phyloP scores from a whole-genome alignment of 352 stramenopile genomes.

The Phytophthora europaea region DNA sequence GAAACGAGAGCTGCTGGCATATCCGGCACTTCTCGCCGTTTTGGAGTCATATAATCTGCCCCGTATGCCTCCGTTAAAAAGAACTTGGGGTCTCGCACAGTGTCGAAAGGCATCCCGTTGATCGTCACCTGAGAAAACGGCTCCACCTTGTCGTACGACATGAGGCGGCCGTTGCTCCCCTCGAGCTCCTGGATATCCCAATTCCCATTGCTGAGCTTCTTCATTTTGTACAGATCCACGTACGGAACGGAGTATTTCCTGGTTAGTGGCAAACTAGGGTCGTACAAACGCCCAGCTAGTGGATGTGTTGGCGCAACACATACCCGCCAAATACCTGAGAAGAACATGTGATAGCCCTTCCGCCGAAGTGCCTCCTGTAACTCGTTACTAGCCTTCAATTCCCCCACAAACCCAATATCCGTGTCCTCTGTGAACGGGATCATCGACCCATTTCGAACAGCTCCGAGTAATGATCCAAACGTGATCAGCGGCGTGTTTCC shows the following conservation, averaged over 20 bases:
- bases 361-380: slow-evolving; percentile 30
- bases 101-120: slow-evolving; percentile 46
- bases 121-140: slow-evolving; percentile 40
- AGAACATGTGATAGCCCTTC: slow-evolving; percentile 69
- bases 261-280: slow-evolving; percentile 29
- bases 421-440: slow-evolving; percentile 70
- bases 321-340: slow-evolving; percentile 46
- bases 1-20: neutral
- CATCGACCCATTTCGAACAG: slow-evolving; percentile 53
- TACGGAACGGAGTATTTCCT: slow-evolving; percentile 40
- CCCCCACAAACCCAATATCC: slow-evolving; percentile 50
- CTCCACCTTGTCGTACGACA: slow-evolving; percentile 26
- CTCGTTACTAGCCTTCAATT: slow-evolving; percentile 16
- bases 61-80: slow-evolving; percentile 52
- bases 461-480: slow-evolving; percentile 59
- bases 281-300: slow-evolving; percentile 44
- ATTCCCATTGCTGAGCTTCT: neutral
- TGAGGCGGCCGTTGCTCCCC: slow-evolving; percentile 22
- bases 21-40: slow-evolving; percentile 3
- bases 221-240: slow-evolving; percentile 50
- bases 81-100: slow-evolving; percentile 40
- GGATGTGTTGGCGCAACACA: slow-evolving; percentile 56
- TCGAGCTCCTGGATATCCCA: slow-evolving; percentile 41
- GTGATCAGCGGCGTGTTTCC: slow-evolving; percentile 41
- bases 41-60: slow-evolving; percentile 44